Base-by-base conservation (phyloP, 2,329 filamentous ascomycete species). In the Dactylellina cionopaga region DNA sequence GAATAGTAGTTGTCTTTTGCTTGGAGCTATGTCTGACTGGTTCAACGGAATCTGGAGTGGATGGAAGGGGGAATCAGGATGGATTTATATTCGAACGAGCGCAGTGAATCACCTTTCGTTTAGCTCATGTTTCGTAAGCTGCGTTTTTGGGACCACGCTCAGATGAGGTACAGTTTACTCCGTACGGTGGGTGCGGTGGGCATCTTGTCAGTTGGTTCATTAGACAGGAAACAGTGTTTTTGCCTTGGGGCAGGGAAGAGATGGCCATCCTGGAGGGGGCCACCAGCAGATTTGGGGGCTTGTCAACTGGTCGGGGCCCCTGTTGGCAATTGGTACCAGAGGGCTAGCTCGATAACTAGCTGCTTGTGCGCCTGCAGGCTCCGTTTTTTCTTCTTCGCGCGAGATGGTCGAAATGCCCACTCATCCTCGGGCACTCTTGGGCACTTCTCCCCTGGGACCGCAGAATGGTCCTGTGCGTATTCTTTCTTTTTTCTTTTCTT, bases 71-170 rank as follows among this genome's bases (percentile, higher is more conserved):
- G 66, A 71, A 71, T 71, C 37, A 35, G 66, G 66, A 64, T 71
- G 52, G 66, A 71, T 71, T 71, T 71, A 71, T 71, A 71, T 71
- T 63, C 66, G 60, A 63, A 63, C 44, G 49, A 54, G 51, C 22
- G 35, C 52, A 52, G 66, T 71, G 58, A 71, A 58, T 71, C 66
- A 71, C 66, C 56, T 71, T 71, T 71, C 66, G 66, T 71, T 71
- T 71, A 71, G 66, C 58, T 71, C 58, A 58, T 41, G 51, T 71
- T 71, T 64, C 66, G 66, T 71, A 71, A 64, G 66, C 66, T 71
- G 66, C 66, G 58, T 71, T 71, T 62, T 71, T 64, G 58, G 66
- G 66, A 58, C 56, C 58, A 58, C 59, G 46, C 66, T 71, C 65
- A 51, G 59, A 62, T 71, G 58, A 63, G 65, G 43, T 69, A 33